Conservation (phyloP, 208 protist species). For the Perkinsela sp. region DNA sequence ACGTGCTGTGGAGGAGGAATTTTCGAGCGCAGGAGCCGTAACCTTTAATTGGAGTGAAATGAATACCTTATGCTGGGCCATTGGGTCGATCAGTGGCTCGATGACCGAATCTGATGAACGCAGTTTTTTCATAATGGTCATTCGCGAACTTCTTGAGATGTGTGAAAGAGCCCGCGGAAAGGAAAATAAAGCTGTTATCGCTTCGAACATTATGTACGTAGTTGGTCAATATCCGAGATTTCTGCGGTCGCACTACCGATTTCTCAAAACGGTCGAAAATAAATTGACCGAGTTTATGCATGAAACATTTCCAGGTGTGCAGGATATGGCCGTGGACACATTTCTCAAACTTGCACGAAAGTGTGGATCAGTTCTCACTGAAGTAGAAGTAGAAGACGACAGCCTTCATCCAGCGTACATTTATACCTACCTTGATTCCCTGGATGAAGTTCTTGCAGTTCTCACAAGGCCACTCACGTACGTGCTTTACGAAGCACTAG, state of each 20-base stretch:
- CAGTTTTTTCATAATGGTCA: conserved; percentile 84
- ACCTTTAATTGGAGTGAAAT: conserved; percentile 85
- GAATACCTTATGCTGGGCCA: conserved; percentile 95
- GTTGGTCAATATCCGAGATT: conserved; percentile 96
- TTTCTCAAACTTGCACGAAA: conserved; percentile 92
- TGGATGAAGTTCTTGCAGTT: conserved; percentile 60
- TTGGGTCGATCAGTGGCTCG: conserved; percentile 84
- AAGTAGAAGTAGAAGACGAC: not conserved
- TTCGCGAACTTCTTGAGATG: conserved; percentile 85
- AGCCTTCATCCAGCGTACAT: conserved; percentile 34
- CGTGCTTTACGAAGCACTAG: conserved; percentile 84
- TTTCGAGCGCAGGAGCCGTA: conserved; percentile 21
- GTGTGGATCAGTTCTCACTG: conserved; percentile 20
- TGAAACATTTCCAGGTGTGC: conserved; percentile 86
- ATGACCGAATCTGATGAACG: conserved; percentile 84
- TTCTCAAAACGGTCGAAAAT: conserved; percentile 88
- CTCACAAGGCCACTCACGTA: conserved; percentile 70
- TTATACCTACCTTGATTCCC: conserved; percentile 54
- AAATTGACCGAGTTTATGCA: conserved; percentile 99
- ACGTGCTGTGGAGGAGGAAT: not conserved
- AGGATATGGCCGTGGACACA: conserved; percentile 98
- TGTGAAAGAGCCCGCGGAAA: conserved; percentile 77
- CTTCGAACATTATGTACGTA: conserved; percentile 98
- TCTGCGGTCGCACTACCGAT: conserved; percentile 80
- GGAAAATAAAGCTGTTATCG: conserved; percentile 93